A percentile compares a stretch with the other conserved stretches of the same genome.
phyloP scores from a whole-genome alignment of 148 eudicot genomes.

The Oxyria digyna region DNA sequence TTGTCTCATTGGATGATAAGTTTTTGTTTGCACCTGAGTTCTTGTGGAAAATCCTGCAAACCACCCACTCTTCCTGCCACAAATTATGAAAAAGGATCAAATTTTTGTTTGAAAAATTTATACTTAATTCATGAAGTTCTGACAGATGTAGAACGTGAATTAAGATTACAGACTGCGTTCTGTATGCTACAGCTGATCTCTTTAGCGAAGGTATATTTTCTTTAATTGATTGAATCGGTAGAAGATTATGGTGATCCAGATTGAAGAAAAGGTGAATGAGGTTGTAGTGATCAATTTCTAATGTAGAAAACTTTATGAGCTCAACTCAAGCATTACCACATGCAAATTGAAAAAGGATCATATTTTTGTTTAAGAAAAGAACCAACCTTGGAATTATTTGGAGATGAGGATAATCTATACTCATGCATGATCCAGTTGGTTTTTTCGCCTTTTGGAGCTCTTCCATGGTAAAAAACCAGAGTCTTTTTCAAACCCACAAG shows the following conservation, averaged over 20 bases:
- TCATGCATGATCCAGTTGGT: conserved; percentile 63
- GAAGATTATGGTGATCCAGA: neutral
- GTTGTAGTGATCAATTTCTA: neutral
- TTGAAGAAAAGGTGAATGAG: neutral
- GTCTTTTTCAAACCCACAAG: conserved; percentile 69
- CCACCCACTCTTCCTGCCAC: conserved; percentile 62
- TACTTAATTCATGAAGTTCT: neutral
- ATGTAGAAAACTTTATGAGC: neutral
- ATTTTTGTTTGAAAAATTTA: neutral
- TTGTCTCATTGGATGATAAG: conserved; percentile 29
- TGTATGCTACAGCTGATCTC: neutral
- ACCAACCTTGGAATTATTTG: conserved; percentile 26
- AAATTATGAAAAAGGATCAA: too few relatives aligned
- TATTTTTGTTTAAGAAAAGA: neutral
- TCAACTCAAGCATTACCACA: neutral
- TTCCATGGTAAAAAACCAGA: conserved; percentile 46
- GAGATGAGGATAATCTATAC: conserved; percentile 32
- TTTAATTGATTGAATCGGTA: neutral
- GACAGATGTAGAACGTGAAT: neutral
- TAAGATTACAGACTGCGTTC: neutral
- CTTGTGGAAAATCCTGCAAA: conserved; percentile 51
- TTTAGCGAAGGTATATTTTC: neutral
- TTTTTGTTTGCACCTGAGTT: conserved; percentile 30
- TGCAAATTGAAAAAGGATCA: too few relatives aligned
- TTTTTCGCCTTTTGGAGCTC: conserved; percentile 59